Conservation (phyloP, 2,329 filamentous ascomycete species). For the Fragosphaeria purpurea region DNA sequence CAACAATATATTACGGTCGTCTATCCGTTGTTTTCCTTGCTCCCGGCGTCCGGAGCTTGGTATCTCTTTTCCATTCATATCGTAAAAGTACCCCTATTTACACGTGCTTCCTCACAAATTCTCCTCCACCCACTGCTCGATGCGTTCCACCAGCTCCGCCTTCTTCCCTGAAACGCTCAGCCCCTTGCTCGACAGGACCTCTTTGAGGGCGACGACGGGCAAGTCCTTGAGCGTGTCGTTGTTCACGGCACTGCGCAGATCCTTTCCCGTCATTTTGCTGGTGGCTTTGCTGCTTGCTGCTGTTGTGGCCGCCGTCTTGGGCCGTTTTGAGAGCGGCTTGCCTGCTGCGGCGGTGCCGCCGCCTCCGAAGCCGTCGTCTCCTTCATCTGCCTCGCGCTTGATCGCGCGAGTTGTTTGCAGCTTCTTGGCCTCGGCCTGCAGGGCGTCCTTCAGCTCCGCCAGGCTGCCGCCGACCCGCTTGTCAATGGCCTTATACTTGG, state of each 20-base stretch:
- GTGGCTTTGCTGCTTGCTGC: slow-evolving; percentile 20
- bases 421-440: slow-evolving; percentile 45
- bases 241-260: slow-evolving; percentile 37
- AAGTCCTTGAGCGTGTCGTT: slow-evolving; percentile 40
- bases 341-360: slow-evolving; percentile 11
- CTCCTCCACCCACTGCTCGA: slow-evolving; percentile 47
- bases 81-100: too few species aligned
- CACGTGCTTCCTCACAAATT: slow-evolving; percentile 19
- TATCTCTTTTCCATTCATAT: too few species aligned
- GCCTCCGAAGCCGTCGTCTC: slow-evolving; percentile 19
- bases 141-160: slow-evolving; percentile 41
- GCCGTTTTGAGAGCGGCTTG: slow-evolving; percentile 36
- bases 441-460: slow-evolving; percentile 60
- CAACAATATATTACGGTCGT: too few species aligned
- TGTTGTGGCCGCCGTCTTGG: slow-evolving; percentile 35
- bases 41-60: too few species aligned
- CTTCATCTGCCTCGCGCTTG: slow-evolving; percentile 43
- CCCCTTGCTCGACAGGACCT: slow-evolving; percentile 36
- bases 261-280: slow-evolving; percentile 29
- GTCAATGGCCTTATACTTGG: slow-evolving; percentile 77
- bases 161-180: slow-evolving; percentile 42
- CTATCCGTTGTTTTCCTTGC: too few species aligned
- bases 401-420: slow-evolving; percentile 29
- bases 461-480: slow-evolving; percentile 77
- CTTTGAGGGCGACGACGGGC: slow-evolving; percentile 43